Evolutionary conservation across 257 asterid species (phyloP).

Genomic region (Solanum bulbocastanum): DNA sequence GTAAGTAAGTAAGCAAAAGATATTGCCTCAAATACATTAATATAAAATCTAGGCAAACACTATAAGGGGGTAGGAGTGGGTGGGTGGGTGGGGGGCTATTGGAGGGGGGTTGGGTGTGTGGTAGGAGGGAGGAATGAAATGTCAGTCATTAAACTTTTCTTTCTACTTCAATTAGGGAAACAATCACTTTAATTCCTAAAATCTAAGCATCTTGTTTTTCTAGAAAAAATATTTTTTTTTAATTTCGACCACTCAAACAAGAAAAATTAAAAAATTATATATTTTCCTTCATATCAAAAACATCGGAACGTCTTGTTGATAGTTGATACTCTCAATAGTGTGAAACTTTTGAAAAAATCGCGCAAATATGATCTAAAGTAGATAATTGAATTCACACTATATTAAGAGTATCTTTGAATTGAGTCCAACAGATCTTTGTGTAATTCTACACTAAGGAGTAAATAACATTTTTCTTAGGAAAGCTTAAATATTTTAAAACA

Average conservation of each 20-base stretch:
- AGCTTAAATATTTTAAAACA: neutral
- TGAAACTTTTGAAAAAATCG: neutral
- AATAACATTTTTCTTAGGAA: neutral
- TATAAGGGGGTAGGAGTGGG: neutral
- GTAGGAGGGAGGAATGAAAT: neutral
- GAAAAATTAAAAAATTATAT: neutral
- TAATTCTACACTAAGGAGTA: neutral
- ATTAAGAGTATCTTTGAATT: neutral
- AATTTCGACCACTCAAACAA: neutral
- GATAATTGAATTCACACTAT: neutral
- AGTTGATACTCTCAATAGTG: neutral
- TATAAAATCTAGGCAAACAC: neutral
- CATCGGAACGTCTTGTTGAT: too few relatives aligned
- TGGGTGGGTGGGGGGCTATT: neutral
- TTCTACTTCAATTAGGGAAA: neutral
- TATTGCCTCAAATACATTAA: neutral
- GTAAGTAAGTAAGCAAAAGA: neutral
- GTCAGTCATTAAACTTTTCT: neutral
- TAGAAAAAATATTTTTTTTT: neutral
- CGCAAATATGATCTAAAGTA: neutral
- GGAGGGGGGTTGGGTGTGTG: neutral
- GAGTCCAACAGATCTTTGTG: too few relatives aligned
- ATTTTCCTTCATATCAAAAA: neutral
- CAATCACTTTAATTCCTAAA: neutral
- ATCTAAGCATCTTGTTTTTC: neutral